Percentiles rank a stretch among this genome's conserved stretches.
Evolutionary conservation across 495 filamentous ascomycete species (phyloP).

Genomic region (Penicillium dipodomyicola): DNA sequence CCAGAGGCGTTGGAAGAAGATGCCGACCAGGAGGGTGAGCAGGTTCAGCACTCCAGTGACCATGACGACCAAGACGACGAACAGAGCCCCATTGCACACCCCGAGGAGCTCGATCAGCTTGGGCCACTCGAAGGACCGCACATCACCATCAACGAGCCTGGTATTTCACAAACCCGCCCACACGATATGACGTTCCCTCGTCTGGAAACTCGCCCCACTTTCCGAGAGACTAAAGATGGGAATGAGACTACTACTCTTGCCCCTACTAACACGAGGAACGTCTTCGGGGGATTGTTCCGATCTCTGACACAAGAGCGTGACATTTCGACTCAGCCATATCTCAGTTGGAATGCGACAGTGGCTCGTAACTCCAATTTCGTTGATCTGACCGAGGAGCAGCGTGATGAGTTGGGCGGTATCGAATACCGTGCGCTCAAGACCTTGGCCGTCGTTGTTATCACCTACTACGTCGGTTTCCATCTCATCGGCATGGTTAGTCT

Average conservation of each 20-base stretch:
- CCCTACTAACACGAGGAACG: conserved; percentile 31
- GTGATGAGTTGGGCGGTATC: conserved; percentile 90
- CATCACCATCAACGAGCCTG: conserved; percentile 64
- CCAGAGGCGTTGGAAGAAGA: conserved; percentile 61
- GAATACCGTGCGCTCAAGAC: conserved; percentile 92
- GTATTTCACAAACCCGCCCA: conserved; percentile 35
- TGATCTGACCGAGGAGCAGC: conserved; percentile 81
- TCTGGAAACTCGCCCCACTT: conserved; percentile 39
- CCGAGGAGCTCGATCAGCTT: conserved; percentile 26
- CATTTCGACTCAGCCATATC: conserved; percentile 67
- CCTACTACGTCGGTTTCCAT: conserved; percentile 78
- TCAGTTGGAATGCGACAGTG: conserved; percentile 90
- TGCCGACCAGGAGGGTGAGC: conserved; percentile 33
- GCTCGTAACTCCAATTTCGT: conserved; percentile 90
- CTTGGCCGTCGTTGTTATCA: conserved; percentile 68
- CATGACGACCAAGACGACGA: background rate
- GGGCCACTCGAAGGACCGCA: conserved; percentile 46
- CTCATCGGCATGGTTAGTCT: conserved; percentile 69
- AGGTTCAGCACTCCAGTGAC: conserved; percentile 15
- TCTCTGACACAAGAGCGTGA: conserved; percentile 45
- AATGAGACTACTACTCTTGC: conserved; percentile 16
- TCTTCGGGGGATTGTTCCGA: conserved; percentile 37
- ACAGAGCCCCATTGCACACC: conserved; percentile 16
- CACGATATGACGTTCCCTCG: conserved; percentile 41
- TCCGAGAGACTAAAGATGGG: conserved; percentile 31